Conservation (phyloP, 306 rosid species). For the Fragaria iinumae region DNA sequence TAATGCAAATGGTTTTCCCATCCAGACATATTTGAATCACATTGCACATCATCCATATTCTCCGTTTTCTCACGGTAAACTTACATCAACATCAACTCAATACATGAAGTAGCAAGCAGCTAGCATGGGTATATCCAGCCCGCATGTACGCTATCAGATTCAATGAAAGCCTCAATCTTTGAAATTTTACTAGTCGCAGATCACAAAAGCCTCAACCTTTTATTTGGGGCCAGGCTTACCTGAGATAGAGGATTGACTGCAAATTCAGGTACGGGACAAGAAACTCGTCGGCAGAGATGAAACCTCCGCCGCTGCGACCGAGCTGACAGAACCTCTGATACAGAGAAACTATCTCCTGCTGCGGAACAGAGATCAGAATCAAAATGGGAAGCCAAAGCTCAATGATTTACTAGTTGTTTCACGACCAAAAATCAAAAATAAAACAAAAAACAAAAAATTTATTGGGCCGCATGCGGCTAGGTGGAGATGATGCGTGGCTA, state of each 20-base stretch:
- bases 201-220: background rate
- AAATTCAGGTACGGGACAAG: constrained; percentile 72
- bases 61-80: background rate
- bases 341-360: constrained; percentile 80
- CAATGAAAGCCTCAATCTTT: background rate
- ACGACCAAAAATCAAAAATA: no score
- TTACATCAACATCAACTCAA: background rate
- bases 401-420: background rate
- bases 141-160: background rate
- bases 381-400: background rate
- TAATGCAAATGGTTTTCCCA: no score
- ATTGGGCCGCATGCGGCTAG: no score
- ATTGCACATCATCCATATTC: background rate
- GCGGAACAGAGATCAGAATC: constrained; percentile 19
- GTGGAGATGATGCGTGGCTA: no score
- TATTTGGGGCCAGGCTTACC: constrained; percentile 24
- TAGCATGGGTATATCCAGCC: background rate
- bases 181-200: background rate
- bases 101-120: background rate
- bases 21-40: background rate
- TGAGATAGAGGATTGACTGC: constrained; percentile 82
- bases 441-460: no score
- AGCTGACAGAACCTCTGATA: constrained; percentile 75
- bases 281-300: constrained; percentile 72
- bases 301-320: constrained; percentile 73